phyloP scores from a whole-genome alignment of 2,329 filamentous ascomycete species.

The Aschersonia sp. region DNA sequence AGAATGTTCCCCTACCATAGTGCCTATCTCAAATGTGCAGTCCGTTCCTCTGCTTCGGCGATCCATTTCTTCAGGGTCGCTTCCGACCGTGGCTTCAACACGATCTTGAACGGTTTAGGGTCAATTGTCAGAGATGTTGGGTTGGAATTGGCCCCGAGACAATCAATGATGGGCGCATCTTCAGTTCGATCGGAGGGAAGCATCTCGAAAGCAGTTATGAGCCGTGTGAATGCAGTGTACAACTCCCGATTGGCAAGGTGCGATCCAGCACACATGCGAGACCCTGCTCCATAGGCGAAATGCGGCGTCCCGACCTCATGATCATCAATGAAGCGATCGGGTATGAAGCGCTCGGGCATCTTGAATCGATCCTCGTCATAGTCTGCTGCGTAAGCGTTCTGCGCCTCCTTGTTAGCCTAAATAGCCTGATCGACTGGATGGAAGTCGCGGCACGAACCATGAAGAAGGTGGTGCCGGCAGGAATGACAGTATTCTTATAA shows the following conservation, averaged over 20 bases:
- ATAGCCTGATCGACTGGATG: too few relatives aligned
- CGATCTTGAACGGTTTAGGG: conserved; percentile 48
- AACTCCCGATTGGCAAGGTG: conserved; percentile 51
- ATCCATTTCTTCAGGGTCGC: conserved; percentile 36
- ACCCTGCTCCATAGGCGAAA: conserved; percentile 48
- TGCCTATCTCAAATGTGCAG: conserved; percentile 18
- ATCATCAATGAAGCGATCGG: conserved; percentile 53
- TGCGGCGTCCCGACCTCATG: conserved; percentile 42
- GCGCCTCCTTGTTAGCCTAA: neutral
- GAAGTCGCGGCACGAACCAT: conserved; percentile 32
- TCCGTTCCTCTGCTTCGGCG: conserved; percentile 33
- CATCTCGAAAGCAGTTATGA: conserved; percentile 45
- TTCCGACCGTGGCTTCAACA: conserved; percentile 33
- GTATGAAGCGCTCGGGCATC: conserved; percentile 46
- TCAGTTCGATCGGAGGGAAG: conserved; percentile 26
- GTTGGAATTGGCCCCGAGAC: conserved; percentile 40
- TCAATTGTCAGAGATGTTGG: conserved; percentile 46
- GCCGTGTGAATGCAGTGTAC: conserved; percentile 42
- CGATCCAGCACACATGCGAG: conserved; percentile 48
- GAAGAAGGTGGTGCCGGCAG: conserved; percentile 66
- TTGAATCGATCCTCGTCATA: conserved; percentile 59
- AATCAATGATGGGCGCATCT: conserved; percentile 39
- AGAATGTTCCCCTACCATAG: too few relatives aligned
- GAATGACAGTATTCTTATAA: conserved; percentile 53
- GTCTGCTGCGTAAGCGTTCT: conserved; percentile 62